Conservation (phyloP, 1,139 yeast species). For the Hyphopichia pseudoburtonii region DNA sequence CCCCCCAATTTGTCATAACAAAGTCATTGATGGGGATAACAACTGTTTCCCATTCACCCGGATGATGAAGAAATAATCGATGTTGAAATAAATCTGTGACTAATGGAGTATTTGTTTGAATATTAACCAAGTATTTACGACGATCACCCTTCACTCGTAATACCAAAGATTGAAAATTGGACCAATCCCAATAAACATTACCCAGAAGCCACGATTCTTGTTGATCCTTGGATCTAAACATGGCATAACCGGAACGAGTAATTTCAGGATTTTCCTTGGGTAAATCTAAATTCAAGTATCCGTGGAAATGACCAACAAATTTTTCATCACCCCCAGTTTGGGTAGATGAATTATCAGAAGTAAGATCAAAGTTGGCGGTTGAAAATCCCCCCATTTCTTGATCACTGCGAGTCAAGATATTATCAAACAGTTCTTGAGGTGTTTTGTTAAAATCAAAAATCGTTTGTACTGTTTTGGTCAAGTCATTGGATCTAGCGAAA, state of each 20-base stretch:
- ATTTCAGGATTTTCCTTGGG: constrained; percentile 71
- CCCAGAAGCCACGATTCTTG: constrained; percentile 49
- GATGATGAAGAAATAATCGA: constrained; percentile 67
- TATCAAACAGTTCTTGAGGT: constrained; percentile 40
- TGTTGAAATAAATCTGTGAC: constrained; percentile 83
- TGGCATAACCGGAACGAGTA: constrained; percentile 77
- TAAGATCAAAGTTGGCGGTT: constrained; percentile 54
- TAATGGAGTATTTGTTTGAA: constrained; percentile 78
- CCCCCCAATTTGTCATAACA: constrained; percentile 82
- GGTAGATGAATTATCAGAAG: constrained; percentile 32
- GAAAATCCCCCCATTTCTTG: constrained; percentile 78
- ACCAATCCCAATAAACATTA: constrained; percentile 63
- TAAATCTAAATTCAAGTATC: constrained; percentile 69
- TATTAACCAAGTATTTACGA: constrained; percentile 73
- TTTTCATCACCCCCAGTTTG: too few species aligned
- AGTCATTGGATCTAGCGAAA: constrained; percentile 33
- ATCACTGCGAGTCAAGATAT: constrained; percentile 64
- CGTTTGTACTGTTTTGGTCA: constrained; percentile 33
- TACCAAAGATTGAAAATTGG: constrained; percentile 55
- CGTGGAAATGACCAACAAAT: constrained; percentile 73
- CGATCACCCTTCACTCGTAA: constrained; percentile 74
- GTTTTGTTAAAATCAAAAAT: constrained; percentile 57
- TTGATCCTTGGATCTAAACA: constrained; percentile 77
- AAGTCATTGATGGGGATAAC: constrained; percentile 75
- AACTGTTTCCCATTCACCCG: constrained; percentile 85